Evolutionary conservation across 1,139 yeast species (phyloP), one percentile per base, ranked within the genome.

Genomic region (Geotrichum europaeum): DNA sequence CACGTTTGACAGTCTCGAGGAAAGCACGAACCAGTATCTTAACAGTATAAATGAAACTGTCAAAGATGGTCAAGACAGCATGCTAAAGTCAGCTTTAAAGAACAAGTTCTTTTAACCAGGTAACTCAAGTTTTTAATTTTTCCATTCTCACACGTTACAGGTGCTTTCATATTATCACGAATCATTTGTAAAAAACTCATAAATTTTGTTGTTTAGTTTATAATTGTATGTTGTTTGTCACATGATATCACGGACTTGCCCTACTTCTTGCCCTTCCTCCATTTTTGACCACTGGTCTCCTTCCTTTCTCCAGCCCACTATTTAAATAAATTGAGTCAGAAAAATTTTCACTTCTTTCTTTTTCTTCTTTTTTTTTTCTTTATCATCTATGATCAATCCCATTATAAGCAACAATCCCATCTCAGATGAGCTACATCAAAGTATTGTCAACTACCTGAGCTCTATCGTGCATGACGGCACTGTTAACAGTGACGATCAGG

Each of bases 401-500:
- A 84, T 32, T n/a, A n/a, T 22, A 40, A 40, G 10, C 47, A 40
- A 18, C 47, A 40, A 40, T n/a, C 2, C 47, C 20, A 18, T 40
- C 47, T 40, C 47, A 71, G 82, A 87, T 73, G 89, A 88, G 66
- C 80, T 89, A 61, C 95, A 96, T 2, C 78, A 85, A 61, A 84
- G 89, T 60, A 84, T 94, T 65, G 84, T 91, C 58, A 84, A 84
- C 66, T 92, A 86, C 73, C 81, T 94, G 67, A 81, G 83, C 68
- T 70, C 78, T 30, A 78, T 90, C 7, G 83, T 88, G 36, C 72
- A 80, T 53, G 80, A 82, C 65, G 89, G 89, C 60, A 81, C 83
- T 55, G 82, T 92, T 58, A 77, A 86, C 50, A 88, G 86, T 66
- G 98, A 92, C 67, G 89, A 86, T 70, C 81, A 81, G 63, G 98